Evolutionary conservation across 2,329 filamentous ascomycete species (phyloP).

Genomic region (Didymella arachidicola): DNA sequence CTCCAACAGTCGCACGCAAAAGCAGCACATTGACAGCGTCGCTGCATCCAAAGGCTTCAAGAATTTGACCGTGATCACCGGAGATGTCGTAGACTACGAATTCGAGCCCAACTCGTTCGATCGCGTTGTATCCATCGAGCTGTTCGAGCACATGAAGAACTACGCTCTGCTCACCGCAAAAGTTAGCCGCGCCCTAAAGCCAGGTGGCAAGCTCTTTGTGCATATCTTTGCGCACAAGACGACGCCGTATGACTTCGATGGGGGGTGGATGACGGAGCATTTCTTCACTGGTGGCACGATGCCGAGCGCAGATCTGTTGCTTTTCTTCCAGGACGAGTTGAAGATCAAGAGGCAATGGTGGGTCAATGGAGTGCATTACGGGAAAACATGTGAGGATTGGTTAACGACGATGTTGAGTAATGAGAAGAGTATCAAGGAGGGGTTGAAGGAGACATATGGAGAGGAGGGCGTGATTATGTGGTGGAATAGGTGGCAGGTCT

Average conservation of each 20-base stretch:
- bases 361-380: constrained; percentile 73
- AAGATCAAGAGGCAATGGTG: constrained; percentile 71
- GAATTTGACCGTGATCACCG: constrained; percentile 71
- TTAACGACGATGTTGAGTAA: constrained; percentile 66
- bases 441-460: constrained; percentile 71
- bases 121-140: constrained; percentile 72
- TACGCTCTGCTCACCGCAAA: constrained; percentile 73
- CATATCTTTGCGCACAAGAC: constrained; percentile 72
- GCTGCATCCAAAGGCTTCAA: constrained; percentile 64
- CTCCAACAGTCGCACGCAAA: constrained; percentile 74
- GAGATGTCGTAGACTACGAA: constrained; percentile 71
- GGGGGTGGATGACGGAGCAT: constrained; percentile 76
- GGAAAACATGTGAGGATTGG: constrained; percentile 75
- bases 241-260: constrained; percentile 74
- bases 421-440: constrained; percentile 69
- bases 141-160: constrained; percentile 82
- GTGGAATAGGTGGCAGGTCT: constrained; percentile 76
- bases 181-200: constrained; percentile 65
- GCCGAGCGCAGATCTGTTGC: constrained; percentile 70
- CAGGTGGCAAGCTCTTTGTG: constrained; percentile 72
- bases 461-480: constrained; percentile 66
- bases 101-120: constrained; percentile 68
- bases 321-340: constrained; percentile 72
- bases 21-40: constrained; percentile 69
- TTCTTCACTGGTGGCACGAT: constrained; percentile 79